Evolutionary conservation across 768 basidiomycete species (phyloP).

Genomic region (Xerocomellus intermedius): DNA sequence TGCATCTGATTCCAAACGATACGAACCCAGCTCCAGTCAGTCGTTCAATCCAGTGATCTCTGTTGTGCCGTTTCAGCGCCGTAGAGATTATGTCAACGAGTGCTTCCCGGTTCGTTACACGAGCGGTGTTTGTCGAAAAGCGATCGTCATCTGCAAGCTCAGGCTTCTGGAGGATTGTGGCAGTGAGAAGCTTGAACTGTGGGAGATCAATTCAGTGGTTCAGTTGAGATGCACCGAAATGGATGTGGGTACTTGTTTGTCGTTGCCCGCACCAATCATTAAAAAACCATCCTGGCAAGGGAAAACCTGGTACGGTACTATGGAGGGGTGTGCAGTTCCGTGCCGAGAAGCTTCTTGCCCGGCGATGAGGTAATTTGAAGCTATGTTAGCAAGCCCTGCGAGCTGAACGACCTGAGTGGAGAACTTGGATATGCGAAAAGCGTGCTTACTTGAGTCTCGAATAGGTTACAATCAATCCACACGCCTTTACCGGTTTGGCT

Average conservation of each 20-base stretch:
- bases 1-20: conserved; percentile 1
- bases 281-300: conserved; percentile 83
- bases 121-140: conserved; percentile 70
- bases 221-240: not conserved
- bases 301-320: conserved; percentile 93
- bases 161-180: conserved; percentile 59
- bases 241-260: conserved; percentile 61
- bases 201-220: conserved; percentile 11
- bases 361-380: conserved; percentile 88
- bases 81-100: conserved; percentile 68
- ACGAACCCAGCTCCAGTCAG: conserved; percentile 78
- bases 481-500: conserved; percentile 83
- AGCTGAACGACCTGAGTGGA: conserved; percentile 46
- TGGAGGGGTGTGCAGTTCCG: conserved; percentile 92
- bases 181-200: conserved; percentile 70
- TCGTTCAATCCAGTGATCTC: conserved; percentile 71
- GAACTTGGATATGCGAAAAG: not conserved
- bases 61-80: conserved; percentile 52
- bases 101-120: conserved; percentile 73
- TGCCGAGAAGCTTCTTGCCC: conserved; percentile 79
- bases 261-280: conserved; percentile 93
- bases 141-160: conserved; percentile 57
- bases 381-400: conserved; percentile 89
- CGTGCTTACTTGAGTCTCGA: conserved; percentile 76
- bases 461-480: conserved; percentile 91